phyloP scores from a whole-genome alignment of 1,284 basidiomycete species.

The Puccinia novopanici region DNA sequence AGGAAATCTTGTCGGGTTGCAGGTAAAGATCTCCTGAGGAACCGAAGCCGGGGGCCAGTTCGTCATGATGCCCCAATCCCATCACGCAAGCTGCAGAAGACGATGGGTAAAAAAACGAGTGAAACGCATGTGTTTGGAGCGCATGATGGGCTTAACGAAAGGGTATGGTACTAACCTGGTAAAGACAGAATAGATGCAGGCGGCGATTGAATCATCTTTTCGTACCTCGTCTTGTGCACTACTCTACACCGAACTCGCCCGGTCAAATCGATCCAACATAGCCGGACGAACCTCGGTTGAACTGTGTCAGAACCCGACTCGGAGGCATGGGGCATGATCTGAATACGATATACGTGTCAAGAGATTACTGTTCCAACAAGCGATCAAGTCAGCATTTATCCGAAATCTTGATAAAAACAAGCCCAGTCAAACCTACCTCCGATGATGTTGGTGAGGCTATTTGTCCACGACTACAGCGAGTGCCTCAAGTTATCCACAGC shows the following conservation, averaged over 20 bases:
- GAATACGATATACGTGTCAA: too few species aligned
- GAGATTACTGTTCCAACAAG: too few species aligned
- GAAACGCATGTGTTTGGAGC: too few species aligned
- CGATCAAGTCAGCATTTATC: too few species aligned
- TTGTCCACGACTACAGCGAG: too few species aligned
- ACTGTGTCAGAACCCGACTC: neutral
- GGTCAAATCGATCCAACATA: slow-evolving; percentile 49
- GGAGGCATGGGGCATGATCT: slow-evolving; percentile 18
- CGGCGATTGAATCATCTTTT: slow-evolving; percentile 42
- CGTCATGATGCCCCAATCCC: slow-evolving; percentile 46
- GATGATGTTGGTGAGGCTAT: too few species aligned
- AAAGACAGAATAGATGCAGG: slow-evolving; percentile 44
- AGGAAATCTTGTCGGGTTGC: slow-evolving; percentile 50
- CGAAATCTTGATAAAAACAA: too few species aligned
- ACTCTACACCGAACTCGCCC: slow-evolving; percentile 41
- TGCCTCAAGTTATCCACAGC: too few species aligned
- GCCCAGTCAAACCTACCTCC: too few species aligned
- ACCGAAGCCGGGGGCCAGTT: slow-evolving; percentile 41
- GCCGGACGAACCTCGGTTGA: slow-evolving; percentile 37
- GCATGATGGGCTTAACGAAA: too few species aligned
- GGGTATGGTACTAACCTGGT: too few species aligned
- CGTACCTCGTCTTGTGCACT: slow-evolving; percentile 43
- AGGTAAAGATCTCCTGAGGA: slow-evolving; percentile 48
- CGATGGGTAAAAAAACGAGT: neutral
- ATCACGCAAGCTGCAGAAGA: slow-evolving; percentile 40